Percentiles rank a stretch among this genome's conserved stretches.
These are phyloP conservation scores for Mortierella antarctica DNA, from an alignment of 192 early-diverging fungal genomes.

Conservation along the genomic window DNA sequence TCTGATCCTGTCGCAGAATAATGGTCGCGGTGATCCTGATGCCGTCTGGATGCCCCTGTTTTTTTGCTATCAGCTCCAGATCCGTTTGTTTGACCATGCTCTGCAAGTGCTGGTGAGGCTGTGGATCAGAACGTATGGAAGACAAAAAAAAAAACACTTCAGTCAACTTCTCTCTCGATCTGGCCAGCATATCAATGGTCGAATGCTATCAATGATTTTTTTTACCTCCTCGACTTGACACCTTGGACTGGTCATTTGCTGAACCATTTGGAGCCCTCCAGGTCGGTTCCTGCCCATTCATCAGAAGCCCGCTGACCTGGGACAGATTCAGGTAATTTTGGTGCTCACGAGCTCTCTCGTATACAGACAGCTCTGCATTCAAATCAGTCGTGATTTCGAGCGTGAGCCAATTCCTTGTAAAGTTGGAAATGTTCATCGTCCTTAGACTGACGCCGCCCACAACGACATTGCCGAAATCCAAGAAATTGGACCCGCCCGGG, in stretches of 20 bases:
- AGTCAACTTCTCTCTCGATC: no score
- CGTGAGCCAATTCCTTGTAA: constrained; percentile 66
- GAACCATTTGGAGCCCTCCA: not conserved
- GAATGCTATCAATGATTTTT: not conserved
- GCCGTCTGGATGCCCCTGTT: constrained; percentile 14
- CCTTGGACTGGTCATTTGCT: not conserved
- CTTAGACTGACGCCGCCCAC: constrained; percentile 84
- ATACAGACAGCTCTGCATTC: constrained; percentile 51
- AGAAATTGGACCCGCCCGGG: constrained; percentile 89
- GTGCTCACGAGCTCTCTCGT: constrained; percentile 46
- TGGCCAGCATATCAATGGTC: no score
- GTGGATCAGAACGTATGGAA: not conserved
- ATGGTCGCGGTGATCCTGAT: constrained; percentile 36
- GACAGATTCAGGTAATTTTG: constrained; percentile 25
- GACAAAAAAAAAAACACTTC: not conserved
- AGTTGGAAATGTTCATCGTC: constrained; percentile 87
- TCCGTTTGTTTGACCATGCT: not conserved
- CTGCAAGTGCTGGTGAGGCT: constrained; percentile 8
- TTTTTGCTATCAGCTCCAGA: constrained; percentile 9
- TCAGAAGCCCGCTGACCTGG: constrained; percentile 3
- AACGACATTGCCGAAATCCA: constrained; percentile 93
- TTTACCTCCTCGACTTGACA: constrained; percentile 28
- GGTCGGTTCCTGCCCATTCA: not conserved
- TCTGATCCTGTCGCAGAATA: constrained; percentile 30
- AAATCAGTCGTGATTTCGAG: constrained; percentile 60